Conservation (phyloP, 192 early-diverging fungal species). For the Entophlyctis luteolus region DNA sequence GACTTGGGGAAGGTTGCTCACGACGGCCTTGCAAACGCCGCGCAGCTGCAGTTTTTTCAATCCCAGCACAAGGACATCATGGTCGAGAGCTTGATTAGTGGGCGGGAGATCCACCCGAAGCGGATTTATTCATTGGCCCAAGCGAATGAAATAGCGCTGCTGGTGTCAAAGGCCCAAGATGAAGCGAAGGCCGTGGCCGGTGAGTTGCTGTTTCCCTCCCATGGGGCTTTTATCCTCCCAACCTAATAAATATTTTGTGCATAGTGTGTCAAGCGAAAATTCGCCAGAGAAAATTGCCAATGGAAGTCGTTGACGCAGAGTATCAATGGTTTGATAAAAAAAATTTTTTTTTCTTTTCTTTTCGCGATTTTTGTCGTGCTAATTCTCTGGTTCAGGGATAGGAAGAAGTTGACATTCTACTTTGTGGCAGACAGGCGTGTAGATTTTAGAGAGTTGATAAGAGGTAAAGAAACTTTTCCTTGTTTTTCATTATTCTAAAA, state of each 20-base stretch:
- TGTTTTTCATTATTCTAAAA: background rate
- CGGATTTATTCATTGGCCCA: conserved; percentile 81
- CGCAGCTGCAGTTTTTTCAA: conserved; percentile 50
- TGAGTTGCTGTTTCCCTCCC: conserved; percentile 1
- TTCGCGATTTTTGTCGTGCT: too few species aligned
- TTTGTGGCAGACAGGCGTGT: conserved; percentile 90
- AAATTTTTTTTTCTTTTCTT: too few species aligned
- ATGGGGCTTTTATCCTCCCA: too few species aligned
- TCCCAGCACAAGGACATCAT: conserved; percentile 49
- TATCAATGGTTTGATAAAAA: conserved; percentile 89
- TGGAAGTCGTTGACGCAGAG: conserved; percentile 96
- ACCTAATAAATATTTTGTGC: background rate
- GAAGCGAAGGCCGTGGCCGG: conserved; percentile 78
- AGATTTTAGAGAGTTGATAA: conserved; percentile 93
- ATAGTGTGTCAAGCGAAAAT: conserved; percentile 86
- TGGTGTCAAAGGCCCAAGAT: conserved; percentile 79
- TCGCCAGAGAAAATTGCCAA: conserved; percentile 82
- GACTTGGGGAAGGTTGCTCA: conserved; percentile 81
- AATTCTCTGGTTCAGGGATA: conserved; percentile 69
- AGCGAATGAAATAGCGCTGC: conserved; percentile 72
- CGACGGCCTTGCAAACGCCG: conserved; percentile 53
- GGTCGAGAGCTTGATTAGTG: conserved; percentile 41
- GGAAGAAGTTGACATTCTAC: conserved; percentile 94
- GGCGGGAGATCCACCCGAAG: conserved; percentile 84
- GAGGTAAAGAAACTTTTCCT: conserved; percentile 42